Evolutionary conservation across 2,329 filamentous ascomycete genomes (phyloP).

Genomic region (Endocalyx cinctus): DNA sequence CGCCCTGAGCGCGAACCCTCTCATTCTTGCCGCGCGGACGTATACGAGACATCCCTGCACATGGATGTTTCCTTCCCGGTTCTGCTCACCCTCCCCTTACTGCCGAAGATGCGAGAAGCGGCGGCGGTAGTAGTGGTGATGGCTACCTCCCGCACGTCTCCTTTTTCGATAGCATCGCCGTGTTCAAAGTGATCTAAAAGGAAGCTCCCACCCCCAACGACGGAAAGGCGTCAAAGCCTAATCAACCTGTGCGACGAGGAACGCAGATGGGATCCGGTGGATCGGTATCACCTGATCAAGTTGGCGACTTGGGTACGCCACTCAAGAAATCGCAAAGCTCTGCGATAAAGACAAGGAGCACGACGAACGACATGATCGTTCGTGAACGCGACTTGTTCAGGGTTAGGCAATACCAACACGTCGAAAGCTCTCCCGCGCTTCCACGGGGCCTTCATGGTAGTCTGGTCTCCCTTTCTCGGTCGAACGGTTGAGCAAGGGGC

Average conservation of each 20-base stretch:
- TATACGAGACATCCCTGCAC: neutral
- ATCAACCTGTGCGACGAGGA: neutral
- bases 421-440: neutral
- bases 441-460: neutral
- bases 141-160: neutral
- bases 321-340: neutral
- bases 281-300: neutral
- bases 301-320: neutral
- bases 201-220: too few relatives aligned
- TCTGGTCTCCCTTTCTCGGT: neutral
- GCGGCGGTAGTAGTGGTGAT: neutral
- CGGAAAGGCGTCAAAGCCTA: too few relatives aligned
- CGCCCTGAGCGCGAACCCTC: neutral
- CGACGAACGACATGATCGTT: neutral
- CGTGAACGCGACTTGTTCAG: constrained; percentile 4
- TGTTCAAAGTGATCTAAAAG: neutral
- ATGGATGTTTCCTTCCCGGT: neutral
- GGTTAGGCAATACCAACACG: constrained; percentile 6
- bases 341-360: too few relatives aligned
- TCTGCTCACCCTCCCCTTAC: neutral
- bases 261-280: neutral
- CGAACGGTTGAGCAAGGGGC: constrained; percentile 7
- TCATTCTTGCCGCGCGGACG: constrained; percentile 1
- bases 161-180: neutral
- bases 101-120: neutral